These are phyloP conservation scores for Heliosperma pusillum DNA, from an alignment of 148 eudicot species.

Conservation along the genomic window DNA sequence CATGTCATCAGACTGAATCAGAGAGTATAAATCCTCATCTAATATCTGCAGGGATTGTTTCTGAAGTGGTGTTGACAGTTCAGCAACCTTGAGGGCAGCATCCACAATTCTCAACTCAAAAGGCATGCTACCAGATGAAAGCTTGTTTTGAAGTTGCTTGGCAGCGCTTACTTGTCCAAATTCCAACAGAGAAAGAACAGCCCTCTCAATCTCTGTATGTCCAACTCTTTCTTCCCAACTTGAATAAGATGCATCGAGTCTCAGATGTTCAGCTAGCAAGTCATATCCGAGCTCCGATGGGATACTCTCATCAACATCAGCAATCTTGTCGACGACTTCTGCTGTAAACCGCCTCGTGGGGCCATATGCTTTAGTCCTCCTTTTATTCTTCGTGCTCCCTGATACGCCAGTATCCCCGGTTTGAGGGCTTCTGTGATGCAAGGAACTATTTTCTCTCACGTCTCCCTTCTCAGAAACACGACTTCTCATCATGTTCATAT, in stretches of 20 bases:
- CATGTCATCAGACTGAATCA: conserved; percentile 53
- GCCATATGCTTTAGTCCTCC: conserved; percentile 63
- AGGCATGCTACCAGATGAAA: conserved; percentile 65
- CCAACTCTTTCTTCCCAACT: conserved; percentile 97
- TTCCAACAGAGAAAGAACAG: conserved; percentile 87
- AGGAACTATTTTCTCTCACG: conserved; percentile 40
- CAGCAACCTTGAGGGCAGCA: conserved; percentile 79
- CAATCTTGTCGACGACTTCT: conserved; percentile 46
- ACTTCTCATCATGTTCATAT: conserved; percentile 48
- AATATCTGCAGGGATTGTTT: conserved; percentile 43
- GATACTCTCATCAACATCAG: conserved; percentile 48
- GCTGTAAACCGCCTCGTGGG: conserved; percentile 48
- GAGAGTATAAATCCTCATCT: conserved; percentile 68
- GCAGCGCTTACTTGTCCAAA: conserved; percentile 96
- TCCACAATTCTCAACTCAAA: conserved; percentile 66
- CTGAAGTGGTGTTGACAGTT: conserved; percentile 65
- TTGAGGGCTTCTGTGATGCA: conserved; percentile 45
- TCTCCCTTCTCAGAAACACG: conserved; percentile 52
- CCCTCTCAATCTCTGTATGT: conserved; percentile 86
- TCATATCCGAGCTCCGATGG: conserved; percentile 40
- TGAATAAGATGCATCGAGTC: conserved; percentile 57
- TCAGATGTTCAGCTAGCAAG: conserved; percentile 50
- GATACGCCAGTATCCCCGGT: conserved; percentile 43
- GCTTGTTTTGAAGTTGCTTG: conserved; percentile 85
- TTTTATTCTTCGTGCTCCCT: conserved; percentile 53